Conservation (phyloP, 805 yeast species). For the Kluyveromyces nonfermentans region DNA sequence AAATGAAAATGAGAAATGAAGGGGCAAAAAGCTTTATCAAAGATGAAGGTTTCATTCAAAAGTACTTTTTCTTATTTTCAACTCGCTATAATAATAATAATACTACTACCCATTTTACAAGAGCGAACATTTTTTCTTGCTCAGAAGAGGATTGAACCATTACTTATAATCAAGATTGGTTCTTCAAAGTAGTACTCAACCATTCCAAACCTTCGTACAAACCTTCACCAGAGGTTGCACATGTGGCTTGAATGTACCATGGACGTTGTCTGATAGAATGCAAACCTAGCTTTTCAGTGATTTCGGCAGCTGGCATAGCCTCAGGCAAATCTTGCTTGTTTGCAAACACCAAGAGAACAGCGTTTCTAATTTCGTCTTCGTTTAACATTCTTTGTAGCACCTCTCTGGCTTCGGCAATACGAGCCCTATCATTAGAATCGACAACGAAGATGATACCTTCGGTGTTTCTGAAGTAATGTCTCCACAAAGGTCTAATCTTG, state of each 20-base stretch:
- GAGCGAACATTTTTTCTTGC: not conserved
- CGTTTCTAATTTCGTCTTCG: slow-evolving; percentile 97
- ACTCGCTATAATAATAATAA: not conserved
- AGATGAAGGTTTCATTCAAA: not conserved
- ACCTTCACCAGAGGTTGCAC: slow-evolving; percentile 99
- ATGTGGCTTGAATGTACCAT: slow-evolving; percentile 98
- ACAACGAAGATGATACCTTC: slow-evolving; percentile 98
- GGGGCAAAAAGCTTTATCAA: not conserved
- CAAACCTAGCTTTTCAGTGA: slow-evolving; percentile 92
- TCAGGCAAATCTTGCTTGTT: slow-evolving; percentile 98
- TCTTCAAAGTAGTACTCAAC: slow-evolving; percentile 86
- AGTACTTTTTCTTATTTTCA: not conserved
- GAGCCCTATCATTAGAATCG: slow-evolving; percentile 96
- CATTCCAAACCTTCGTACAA: slow-evolving; percentile 96
- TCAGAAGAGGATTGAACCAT: not conserved
- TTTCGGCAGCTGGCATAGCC: slow-evolving; percentile 98
- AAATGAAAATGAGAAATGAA: not conserved
- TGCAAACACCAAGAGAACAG: slow-evolving; percentile 89
- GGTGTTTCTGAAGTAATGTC: slow-evolving; percentile 97
- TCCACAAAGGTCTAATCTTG: slow-evolving; percentile 97
- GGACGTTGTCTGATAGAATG: slow-evolving; percentile 98
- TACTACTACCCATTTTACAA: not conserved
- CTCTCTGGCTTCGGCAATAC: slow-evolving; percentile 96
- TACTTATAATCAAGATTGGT: slow-evolving; percentile 33
- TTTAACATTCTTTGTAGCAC: slow-evolving; percentile 96